These are phyloP conservation scores for Epichloe amarillans DNA, from an alignment of 2,329 filamentous ascomycete genomes.

Conservation along the genomic window DNA sequence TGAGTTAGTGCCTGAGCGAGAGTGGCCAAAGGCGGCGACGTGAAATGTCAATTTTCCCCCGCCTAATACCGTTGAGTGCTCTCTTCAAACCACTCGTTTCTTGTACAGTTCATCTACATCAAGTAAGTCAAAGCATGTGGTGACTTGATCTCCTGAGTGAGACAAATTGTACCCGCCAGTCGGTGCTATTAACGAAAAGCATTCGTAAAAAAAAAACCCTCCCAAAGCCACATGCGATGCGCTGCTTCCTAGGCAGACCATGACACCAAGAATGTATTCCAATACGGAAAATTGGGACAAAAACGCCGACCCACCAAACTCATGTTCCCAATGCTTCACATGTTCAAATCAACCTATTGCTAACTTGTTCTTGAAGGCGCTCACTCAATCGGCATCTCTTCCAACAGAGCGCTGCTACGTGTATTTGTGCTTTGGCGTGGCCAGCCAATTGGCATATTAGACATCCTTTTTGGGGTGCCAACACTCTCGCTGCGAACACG, in stretches of 20 bases:
- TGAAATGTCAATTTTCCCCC: no score
- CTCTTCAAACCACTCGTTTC: no score
- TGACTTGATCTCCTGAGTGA: no score
- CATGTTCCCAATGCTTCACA: neutral
- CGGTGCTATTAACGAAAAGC: no score
- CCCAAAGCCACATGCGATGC: neutral
- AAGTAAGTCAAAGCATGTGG: no score
- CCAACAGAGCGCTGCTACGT: neutral
- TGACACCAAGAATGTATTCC: neutral
- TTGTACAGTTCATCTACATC: no score
- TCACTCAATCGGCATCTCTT: neutral
- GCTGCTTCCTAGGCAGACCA: neutral
- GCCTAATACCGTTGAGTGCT: no score
- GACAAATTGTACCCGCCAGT: no score
- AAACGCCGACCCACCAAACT: neutral
- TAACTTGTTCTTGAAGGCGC: neutral
- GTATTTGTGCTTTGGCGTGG: conserved; percentile 8
- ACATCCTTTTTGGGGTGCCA: conserved; percentile 12
- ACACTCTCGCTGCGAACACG: conserved; percentile 10
- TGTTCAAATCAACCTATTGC: neutral
- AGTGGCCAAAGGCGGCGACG: no score
- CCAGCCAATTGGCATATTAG: conserved; percentile 26
- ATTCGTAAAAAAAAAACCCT: no score
- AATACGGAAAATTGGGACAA: neutral
- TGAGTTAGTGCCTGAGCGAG: no score